phyloP scores from a whole-genome alignment of 495 filamentous ascomycete genomes.

The Sabuloglossum arenarium region DNA sequence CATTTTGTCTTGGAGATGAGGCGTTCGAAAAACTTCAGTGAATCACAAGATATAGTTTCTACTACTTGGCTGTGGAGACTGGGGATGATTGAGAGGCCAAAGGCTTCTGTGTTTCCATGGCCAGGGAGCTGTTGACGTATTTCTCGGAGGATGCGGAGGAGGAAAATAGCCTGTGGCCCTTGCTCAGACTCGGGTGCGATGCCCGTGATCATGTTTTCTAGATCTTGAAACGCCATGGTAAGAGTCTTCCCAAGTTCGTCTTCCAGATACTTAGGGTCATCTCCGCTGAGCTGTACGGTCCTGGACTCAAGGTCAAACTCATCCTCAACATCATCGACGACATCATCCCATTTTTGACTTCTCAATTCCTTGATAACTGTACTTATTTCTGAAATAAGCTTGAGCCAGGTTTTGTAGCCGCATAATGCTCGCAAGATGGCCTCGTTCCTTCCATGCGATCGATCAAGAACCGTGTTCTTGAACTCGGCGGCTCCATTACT shows the following conservation, averaged over 20 bases:
- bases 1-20: constrained; percentile 11
- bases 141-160: constrained; percentile 59
- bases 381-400: constrained; percentile 35
- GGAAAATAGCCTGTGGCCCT: constrained; percentile 39
- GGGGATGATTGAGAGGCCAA: constrained; percentile 18
- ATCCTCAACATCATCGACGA: constrained; percentile 53
- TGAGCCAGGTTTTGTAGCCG: constrained; percentile 47
- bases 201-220: constrained; percentile 25
- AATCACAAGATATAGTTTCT: constrained; percentile 6
- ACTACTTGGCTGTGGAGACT: constrained; percentile 15
- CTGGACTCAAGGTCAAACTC: constrained; percentile 48
- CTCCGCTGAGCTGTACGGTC: constrained; percentile 39
- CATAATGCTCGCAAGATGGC: constrained; percentile 35
- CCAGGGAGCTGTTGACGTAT: constrained; percentile 42
- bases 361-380: constrained; percentile 43
- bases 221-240: constrained; percentile 31
- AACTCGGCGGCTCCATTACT: constrained; percentile 33
- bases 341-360: constrained; percentile 52
- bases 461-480: constrained; percentile 28
- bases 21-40: constrained; percentile 12
- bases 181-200: constrained; percentile 21
- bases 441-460: constrained; percentile 42
- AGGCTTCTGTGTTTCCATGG: constrained; percentile 15
- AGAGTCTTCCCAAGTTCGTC: constrained; percentile 37
- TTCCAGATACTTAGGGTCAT: constrained; percentile 48